phyloP scores from a whole-genome alignment of 495 filamentous ascomycete species.

The Ascodesmis nigricans region DNA sequence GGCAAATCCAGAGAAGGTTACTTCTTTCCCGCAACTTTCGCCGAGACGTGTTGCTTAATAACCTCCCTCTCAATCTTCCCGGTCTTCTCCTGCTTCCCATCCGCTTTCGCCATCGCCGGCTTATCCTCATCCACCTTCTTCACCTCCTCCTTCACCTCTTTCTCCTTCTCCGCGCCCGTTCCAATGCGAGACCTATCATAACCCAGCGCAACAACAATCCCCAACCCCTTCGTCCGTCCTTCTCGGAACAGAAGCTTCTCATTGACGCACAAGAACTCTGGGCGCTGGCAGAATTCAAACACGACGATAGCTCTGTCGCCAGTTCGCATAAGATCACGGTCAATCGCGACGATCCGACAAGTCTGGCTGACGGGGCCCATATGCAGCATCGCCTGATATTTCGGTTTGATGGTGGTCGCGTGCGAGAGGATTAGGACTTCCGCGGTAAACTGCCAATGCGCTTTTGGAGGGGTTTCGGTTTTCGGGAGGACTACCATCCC shows the following conservation, averaged over 20 bases:
- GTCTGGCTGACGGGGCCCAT: slow-evolving; percentile 91
- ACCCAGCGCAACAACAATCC: slow-evolving; percentile 78
- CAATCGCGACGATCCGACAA: slow-evolving; percentile 91
- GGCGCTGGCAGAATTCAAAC: slow-evolving; percentile 87
- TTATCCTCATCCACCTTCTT: background rate
- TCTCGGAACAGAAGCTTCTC: slow-evolving; percentile 86
- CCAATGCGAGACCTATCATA: no score
- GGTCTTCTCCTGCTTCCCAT: no score
- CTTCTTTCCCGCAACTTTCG: no score
- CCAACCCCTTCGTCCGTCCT: slow-evolving; percentile 82
- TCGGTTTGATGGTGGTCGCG: slow-evolving; percentile 94
- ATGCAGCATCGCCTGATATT: slow-evolving; percentile 97
- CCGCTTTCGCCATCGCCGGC: background rate
- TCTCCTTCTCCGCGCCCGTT: background rate
- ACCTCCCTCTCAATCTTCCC: no score
- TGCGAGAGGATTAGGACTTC: slow-evolving; percentile 92
- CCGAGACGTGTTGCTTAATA: no score
- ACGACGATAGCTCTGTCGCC: slow-evolving; percentile 82
- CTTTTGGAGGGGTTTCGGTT: slow-evolving; percentile 49
- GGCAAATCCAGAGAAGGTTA: no score
- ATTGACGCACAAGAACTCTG: slow-evolving; percentile 73
- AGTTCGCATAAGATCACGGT: slow-evolving; percentile 83
- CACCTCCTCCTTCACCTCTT: slow-evolving; percentile 1
- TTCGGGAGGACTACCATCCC: slow-evolving; percentile 94
- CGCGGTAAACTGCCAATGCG: slow-evolving; percentile 78